These are phyloP conservation scores for Paecilomyces formosus DNA, from an alignment of 2,329 filamentous ascomycete species.

Conservation along the genomic window DNA sequence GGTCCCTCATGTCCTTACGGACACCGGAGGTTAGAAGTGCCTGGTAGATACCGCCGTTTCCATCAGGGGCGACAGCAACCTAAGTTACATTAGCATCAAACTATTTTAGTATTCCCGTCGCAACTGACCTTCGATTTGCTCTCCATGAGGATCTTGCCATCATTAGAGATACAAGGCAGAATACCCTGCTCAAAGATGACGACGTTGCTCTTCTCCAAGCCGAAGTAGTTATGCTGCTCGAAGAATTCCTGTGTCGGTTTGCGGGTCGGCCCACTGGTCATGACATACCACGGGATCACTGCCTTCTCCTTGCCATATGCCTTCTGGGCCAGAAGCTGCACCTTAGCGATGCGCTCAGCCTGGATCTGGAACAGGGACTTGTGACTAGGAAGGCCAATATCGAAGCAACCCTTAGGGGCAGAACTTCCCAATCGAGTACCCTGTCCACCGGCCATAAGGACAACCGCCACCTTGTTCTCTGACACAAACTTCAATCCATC, in stretches of 20 bases:
- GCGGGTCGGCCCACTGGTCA: constrained; percentile 94
- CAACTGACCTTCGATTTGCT: constrained; percentile 66
- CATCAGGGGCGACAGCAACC: constrained; percentile 90
- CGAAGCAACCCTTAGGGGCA: constrained; percentile 93
- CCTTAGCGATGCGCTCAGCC: constrained; percentile 82
- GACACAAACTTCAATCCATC: constrained; percentile 59
- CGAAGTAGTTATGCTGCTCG: constrained; percentile 82
- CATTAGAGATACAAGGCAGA: constrained; percentile 91
- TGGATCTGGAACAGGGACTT: constrained; percentile 98
- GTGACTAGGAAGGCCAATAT: constrained; percentile 85
- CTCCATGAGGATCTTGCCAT: constrained; percentile 94
- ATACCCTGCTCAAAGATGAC: constrained; percentile 95
- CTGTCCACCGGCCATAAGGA: constrained; percentile 95
- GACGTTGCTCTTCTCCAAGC: constrained; percentile 76
- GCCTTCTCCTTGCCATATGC: constrained; percentile 54
- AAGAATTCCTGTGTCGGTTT: constrained; percentile 93
- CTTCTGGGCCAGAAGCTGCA: constrained; percentile 72
- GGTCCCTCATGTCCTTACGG: constrained; percentile 77
- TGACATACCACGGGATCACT: constrained; percentile 94
- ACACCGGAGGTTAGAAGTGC: constrained; percentile 75
- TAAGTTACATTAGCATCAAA: constrained; percentile 14
- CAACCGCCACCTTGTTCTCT: constrained; percentile 68
- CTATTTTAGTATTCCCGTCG: background rate
- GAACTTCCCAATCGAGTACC: constrained; percentile 91
- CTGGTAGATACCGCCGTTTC: constrained; percentile 94